These are phyloP conservation scores for Metarhizium rileyi DNA, from an alignment of 2,329 filamentous ascomycete species.

Conservation along the genomic window DNA sequence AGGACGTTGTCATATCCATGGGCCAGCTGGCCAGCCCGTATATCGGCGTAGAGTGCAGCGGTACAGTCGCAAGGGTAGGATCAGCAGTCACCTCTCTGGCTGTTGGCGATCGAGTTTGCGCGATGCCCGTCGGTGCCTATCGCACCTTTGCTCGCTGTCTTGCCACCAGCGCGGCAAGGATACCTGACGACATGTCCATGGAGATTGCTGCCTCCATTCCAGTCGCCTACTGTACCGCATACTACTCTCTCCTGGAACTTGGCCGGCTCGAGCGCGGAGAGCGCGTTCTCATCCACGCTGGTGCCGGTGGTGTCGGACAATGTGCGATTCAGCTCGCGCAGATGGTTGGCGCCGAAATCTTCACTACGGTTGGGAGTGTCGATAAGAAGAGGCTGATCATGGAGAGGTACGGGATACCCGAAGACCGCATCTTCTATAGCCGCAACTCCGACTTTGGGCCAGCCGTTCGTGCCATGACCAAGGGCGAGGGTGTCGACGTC, in stretches of 20 bases:
- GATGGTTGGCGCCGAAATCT: constrained; percentile 16
- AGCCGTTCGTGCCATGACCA: constrained; percentile 15
- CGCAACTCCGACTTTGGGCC: constrained; percentile 15
- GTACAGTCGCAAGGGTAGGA: constrained; percentile 13
- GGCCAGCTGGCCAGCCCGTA: constrained; percentile 13
- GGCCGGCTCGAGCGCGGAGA: constrained; percentile 22
- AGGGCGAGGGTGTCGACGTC: constrained; percentile 54
- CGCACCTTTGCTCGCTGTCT: constrained; percentile 23
- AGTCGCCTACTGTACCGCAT: constrained; percentile 10
- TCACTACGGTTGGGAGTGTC: constrained; percentile 18
- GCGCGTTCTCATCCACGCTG: constrained; percentile 21
- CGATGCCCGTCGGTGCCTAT: constrained; percentile 24
- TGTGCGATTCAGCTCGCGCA: constrained; percentile 18
- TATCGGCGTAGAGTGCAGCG: constrained; percentile 15
- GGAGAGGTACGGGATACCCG: constrained; percentile 25
- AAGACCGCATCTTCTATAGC: constrained; percentile 20
- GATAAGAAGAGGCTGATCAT: constrained; percentile 20
- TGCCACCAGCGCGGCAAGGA: constrained; percentile 19
- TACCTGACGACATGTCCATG: constrained; percentile 10
- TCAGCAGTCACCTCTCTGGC: constrained; percentile 46
- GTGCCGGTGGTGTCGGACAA: constrained; percentile 20
- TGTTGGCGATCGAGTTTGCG: constrained; percentile 66
- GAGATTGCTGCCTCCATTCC: constrained; percentile 22
- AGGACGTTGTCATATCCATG: constrained; percentile 15
- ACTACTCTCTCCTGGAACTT: constrained; percentile 9